A percentile compares a stretch with the other conserved stretches of the same genome.
Evolutionary conservation across 176 grass and related monocot genomes (phyloP).

Genomic region (Triticum monococcum): DNA sequence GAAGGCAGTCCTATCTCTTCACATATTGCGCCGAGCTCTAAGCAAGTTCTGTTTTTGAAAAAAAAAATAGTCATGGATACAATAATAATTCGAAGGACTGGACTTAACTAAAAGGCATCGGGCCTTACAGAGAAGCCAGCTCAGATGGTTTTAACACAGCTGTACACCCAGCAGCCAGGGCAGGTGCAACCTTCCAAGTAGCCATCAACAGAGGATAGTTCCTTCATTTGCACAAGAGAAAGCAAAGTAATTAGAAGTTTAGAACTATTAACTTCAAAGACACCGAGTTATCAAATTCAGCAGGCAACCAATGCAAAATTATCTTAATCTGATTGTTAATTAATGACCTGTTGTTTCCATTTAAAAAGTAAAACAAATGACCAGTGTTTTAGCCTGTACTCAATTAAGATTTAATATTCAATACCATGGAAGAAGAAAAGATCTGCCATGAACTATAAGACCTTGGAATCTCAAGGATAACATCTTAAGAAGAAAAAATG

Average conservation of each 20-base stretch:
- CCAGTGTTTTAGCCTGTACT: neutral
- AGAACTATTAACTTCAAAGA: slow-evolving; percentile 17
- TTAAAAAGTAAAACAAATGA: neutral
- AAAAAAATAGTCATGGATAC: neutral
- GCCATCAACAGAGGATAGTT: slow-evolving; percentile 98
- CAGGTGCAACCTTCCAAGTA: slow-evolving; percentile 97
- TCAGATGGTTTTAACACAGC: slow-evolving; percentile 91
- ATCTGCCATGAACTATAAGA: slow-evolving; percentile 1
- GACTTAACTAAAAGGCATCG: slow-evolving; percentile 7
- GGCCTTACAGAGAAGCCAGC: slow-evolving; percentile 81
- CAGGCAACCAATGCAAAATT: slow-evolving; percentile 11
- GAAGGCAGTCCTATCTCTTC: slow-evolving; percentile 79
- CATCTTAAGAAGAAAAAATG: neutral
- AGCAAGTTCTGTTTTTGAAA: slow-evolving; percentile 67
- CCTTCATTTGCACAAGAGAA: slow-evolving; percentile 44
- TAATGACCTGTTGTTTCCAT: neutral
- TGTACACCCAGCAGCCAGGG: slow-evolving; percentile 92
- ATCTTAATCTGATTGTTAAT: neutral
- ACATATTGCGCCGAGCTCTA: slow-evolving; percentile 88
- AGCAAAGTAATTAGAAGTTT: slow-evolving; percentile 3
- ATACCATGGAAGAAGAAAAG: neutral
- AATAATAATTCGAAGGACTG: neutral
- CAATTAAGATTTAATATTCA: neutral
- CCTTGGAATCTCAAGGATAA: slow-evolving; percentile 1
- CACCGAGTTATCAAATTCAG: neutral